A percentile compares a stretch with the other conserved stretches of the same genome.
Conservation (phyloP, 768 basidiomycete genomes). For the Podaxis mareebaensis region DNA sequence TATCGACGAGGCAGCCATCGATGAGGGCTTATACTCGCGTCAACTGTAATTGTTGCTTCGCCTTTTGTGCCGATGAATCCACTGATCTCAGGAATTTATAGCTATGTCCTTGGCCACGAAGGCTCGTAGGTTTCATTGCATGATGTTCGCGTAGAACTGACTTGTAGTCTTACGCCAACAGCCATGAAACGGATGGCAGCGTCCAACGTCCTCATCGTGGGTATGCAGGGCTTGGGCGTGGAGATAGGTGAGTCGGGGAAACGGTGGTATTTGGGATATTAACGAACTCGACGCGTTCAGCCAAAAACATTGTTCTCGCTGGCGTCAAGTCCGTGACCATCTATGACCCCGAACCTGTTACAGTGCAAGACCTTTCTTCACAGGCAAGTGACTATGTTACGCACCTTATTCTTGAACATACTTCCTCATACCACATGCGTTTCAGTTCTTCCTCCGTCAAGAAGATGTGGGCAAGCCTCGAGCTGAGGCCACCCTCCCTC, state of each 20-base stretch:
- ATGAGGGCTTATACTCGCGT: slow-evolving; percentile 92
- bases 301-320: slow-evolving; percentile 93
- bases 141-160: neutral
- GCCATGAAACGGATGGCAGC: slow-evolving; percentile 99
- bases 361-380: slow-evolving; percentile 87
- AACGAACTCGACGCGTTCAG: slow-evolving; percentile 37
- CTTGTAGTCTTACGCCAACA: slow-evolving; percentile 32
- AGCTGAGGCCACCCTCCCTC: slow-evolving; percentile 82
- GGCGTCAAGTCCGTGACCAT: slow-evolving; percentile 98
- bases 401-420: neutral
- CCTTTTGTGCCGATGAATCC: neutral
- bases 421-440: neutral
- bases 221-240: slow-evolving; percentile 88
- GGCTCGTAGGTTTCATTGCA: slow-evolving; percentile 44
- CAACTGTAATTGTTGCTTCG: slow-evolving; percentile 64
- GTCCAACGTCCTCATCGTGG: slow-evolving; percentile 93
- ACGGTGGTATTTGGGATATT: slow-evolving; percentile 4
- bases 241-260: slow-evolving; percentile 71
- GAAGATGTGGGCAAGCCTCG: slow-evolving; percentile 87
- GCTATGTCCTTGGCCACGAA: slow-evolving; percentile 97
- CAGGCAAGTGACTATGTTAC: slow-evolving; percentile 60
- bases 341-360: slow-evolving; percentile 89
- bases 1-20: slow-evolving; percentile 84
- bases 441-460: slow-evolving; percentile 89
- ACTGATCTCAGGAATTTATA: slow-evolving; percentile 11